These are phyloP conservation scores for Mycena pura DNA, from an alignment of 768 basidiomycete genomes.

Conservation along the genomic window DNA sequence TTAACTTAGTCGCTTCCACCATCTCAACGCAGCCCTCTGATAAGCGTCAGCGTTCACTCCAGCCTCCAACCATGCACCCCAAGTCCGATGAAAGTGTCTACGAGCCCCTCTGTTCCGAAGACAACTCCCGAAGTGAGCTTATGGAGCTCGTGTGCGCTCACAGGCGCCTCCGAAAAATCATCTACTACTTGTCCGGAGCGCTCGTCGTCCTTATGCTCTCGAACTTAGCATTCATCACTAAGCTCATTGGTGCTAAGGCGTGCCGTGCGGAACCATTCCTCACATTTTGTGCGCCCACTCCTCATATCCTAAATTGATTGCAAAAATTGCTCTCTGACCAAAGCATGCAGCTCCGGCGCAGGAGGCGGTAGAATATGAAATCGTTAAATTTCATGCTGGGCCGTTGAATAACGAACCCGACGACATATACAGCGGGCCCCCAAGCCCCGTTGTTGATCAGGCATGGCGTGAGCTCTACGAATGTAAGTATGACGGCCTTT, in stretches of 20 bases:
- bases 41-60: background rate
- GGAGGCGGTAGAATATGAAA: background rate
- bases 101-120: background rate
- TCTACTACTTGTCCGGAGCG: background rate
- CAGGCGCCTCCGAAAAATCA: background rate
- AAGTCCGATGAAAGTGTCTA: background rate
- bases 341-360: background rate
- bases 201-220: constrained; percentile 1
- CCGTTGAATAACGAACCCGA: constrained; percentile 4
- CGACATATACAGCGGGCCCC: background rate
- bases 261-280: background rate
- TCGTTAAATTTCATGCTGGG: constrained; percentile 1
- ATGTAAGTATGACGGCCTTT: background rate
- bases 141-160: background rate
- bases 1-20: too few species aligned
- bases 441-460: background rate
- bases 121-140: background rate
- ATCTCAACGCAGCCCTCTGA: background rate
- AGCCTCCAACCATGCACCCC: background rate
- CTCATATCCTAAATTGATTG: background rate
- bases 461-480: constrained; percentile 1
- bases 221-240: background rate
- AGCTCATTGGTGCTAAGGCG: background rate
- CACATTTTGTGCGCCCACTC: background rate
- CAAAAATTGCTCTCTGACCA: background rate